Conservation (phyloP, 169 alveolate genomes). For the Cryptosporidium baileyi region DNA sequence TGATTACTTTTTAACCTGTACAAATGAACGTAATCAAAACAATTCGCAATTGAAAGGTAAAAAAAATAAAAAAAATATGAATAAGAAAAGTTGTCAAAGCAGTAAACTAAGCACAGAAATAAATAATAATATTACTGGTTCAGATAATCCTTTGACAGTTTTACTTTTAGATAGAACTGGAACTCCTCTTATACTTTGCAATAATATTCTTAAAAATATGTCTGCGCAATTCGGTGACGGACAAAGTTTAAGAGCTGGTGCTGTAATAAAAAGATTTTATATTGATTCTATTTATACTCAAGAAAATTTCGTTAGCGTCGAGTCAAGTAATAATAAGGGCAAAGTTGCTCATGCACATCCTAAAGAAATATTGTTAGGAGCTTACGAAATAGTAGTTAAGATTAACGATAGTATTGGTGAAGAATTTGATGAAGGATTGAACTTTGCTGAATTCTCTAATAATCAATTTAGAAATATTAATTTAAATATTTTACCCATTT, state of each 20-base stretch:
- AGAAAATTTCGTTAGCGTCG: background rate
- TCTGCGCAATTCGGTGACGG: conserved; percentile 65
- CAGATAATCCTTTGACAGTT: conserved; percentile 37
- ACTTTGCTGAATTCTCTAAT: background rate
- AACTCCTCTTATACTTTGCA: conserved; percentile 23
- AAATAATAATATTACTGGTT: background rate
- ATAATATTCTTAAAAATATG: conserved; percentile 27
- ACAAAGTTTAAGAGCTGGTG: conserved; percentile 29
- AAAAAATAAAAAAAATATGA: background rate
- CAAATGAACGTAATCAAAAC: background rate
- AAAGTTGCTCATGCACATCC: conserved; percentile 9
- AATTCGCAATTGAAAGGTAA: background rate
- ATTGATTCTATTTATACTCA: conserved; percentile 37
- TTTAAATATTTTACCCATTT: conserved; percentile 12
- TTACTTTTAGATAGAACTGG: conserved; percentile 35
- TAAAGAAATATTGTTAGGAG: conserved; percentile 25
- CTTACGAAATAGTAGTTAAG: conserved; percentile 56
- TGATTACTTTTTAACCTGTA: background rate
- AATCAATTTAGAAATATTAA: background rate
- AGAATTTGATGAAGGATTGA: background rate
- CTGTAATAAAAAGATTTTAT: conserved; percentile 57
- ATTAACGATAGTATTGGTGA: conserved; percentile 33
- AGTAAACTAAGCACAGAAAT: conserved; percentile 9
- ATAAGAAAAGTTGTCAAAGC: background rate
- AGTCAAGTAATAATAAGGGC: background rate